A percentile compares a stretch with the other conserved stretches of the same genome.
Conservation (phyloP, 2,329 filamentous ascomycete genomes). For the Cercospora sp. region DNA sequence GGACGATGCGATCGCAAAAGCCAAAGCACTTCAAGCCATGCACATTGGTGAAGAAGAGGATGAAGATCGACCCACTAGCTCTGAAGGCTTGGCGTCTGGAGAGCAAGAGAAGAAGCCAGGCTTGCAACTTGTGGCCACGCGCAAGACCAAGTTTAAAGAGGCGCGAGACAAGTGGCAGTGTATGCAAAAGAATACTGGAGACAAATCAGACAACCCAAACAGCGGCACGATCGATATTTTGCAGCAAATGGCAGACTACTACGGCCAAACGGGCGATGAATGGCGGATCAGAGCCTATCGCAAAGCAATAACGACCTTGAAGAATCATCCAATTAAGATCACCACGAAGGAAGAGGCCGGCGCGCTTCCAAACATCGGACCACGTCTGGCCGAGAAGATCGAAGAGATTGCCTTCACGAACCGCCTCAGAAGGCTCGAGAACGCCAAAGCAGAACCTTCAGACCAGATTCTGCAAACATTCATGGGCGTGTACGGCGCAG, state of each 20-base stretch:
- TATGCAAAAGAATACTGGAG: conserved; percentile 57
- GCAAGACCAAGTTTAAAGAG: conserved; percentile 26
- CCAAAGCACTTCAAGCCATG: conserved; percentile 61
- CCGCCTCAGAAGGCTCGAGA: conserved; percentile 69
- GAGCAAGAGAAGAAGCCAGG: conserved; percentile 14
- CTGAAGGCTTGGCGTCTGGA: conserved; percentile 24
- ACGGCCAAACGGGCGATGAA: conserved; percentile 70
- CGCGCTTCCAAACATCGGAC: conserved; percentile 67
- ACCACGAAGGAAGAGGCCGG: conserved; percentile 68
- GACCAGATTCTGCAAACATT: conserved; percentile 68
- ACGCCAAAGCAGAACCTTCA: conserved; percentile 65
- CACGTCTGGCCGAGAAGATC: conserved; percentile 76
- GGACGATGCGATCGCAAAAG: conserved; percentile 63
- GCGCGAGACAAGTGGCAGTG: conserved; percentile 54
- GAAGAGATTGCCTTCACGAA: conserved; percentile 82
- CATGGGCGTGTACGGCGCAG: conserved; percentile 76
- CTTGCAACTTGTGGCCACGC: conserved; percentile 23
- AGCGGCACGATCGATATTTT: conserved; percentile 71
- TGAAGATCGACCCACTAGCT: conserved; percentile 31
- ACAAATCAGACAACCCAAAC: conserved; percentile 64
- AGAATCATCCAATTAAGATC: conserved; percentile 64
- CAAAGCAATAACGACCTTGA: conserved; percentile 71
- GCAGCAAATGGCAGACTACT: conserved; percentile 76
- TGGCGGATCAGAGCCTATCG: conserved; percentile 78
- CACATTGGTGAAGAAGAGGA: conserved; percentile 46